These are phyloP conservation scores for Fusarium paranaense DNA, from an alignment of 2,329 filamentous ascomycete genomes.

Conservation along the genomic window DNA sequence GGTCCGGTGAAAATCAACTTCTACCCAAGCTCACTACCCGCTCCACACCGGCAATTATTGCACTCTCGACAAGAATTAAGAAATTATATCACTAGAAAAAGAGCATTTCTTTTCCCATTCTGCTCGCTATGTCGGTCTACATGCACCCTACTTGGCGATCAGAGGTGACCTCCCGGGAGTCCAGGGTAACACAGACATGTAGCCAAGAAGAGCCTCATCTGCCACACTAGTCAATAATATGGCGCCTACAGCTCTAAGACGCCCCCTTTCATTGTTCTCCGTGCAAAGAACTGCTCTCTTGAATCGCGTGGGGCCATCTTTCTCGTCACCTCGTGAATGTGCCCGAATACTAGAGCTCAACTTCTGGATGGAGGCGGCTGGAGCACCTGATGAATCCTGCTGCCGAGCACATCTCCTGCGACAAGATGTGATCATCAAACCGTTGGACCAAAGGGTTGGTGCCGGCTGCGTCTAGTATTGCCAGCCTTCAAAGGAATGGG, in stretches of 20 bases:
- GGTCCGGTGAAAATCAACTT: not conserved
- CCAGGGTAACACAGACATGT: not conserved
- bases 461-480: not conserved
- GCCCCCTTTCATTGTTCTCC: not conserved
- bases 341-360: not conserved
- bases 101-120: not conserved
- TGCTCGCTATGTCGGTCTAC: not conserved
- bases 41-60: not conserved
- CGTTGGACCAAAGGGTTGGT: not conserved
- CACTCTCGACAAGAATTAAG: not conserved
- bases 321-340: not conserved
- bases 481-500: not conserved
- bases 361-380: not conserved
- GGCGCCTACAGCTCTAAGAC: not conserved
- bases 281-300: not conserved
- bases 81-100: no score
- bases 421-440: not conserved
- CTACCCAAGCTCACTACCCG: not conserved
- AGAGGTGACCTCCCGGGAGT: not conserved
- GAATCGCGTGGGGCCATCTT: not conserved
- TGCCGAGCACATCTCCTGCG: not conserved
- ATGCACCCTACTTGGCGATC: not conserved
- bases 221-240: not conserved
- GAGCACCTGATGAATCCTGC: no score
- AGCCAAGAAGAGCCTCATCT: not conserved